These are phyloP conservation scores for Thalassiosira profunda DNA, from an alignment of 108 stramenopile species.

Conservation along the genomic window DNA sequence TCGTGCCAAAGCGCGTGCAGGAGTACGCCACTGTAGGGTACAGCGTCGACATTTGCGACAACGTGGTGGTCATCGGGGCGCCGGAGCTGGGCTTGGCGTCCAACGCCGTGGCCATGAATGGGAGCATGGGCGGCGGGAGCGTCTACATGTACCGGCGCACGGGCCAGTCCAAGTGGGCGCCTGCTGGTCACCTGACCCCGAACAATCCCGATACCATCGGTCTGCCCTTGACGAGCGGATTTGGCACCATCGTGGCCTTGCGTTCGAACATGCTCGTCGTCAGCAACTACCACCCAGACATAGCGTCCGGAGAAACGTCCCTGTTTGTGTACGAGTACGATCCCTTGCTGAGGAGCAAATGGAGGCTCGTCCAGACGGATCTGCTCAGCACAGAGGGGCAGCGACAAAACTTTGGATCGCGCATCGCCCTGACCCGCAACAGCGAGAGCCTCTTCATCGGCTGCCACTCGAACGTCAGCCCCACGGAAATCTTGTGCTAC, in stretches of 20 bases:
- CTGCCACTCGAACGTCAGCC: slow-evolving; percentile 37
- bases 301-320: slow-evolving; percentile 6
- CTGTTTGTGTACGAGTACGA: slow-evolving; percentile 39
- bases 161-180: slow-evolving; percentile 31
- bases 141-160: slow-evolving; percentile 30
- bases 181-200: slow-evolving; percentile 12
- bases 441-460: slow-evolving; percentile 35
- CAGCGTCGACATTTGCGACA: slow-evolving; percentile 20
- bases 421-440: slow-evolving; percentile 26
- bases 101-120: neutral
- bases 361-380: slow-evolving; percentile 29
- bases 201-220: neutral
- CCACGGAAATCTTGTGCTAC: slow-evolving; percentile 39
- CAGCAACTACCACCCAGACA: slow-evolving; percentile 20
- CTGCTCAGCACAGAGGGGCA: slow-evolving; percentile 28
- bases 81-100: slow-evolving; percentile 20
- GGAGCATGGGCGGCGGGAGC: slow-evolving; percentile 5
- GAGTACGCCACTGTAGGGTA: slow-evolving; percentile 35
- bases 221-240: slow-evolving; percentile 2
- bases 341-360: slow-evolving; percentile 14
- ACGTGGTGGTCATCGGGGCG: slow-evolving; percentile 24
- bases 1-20: slow-evolving; percentile 25
- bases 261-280: slow-evolving; percentile 28
- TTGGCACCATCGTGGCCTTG: slow-evolving; percentile 26
- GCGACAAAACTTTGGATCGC: slow-evolving; percentile 29